Percentiles rank a stretch among this genome's conserved stretches.
Evolutionary conservation across 352 stramenopile genomes (phyloP).

Genomic region (Globisporangium camurandrum): DNA sequence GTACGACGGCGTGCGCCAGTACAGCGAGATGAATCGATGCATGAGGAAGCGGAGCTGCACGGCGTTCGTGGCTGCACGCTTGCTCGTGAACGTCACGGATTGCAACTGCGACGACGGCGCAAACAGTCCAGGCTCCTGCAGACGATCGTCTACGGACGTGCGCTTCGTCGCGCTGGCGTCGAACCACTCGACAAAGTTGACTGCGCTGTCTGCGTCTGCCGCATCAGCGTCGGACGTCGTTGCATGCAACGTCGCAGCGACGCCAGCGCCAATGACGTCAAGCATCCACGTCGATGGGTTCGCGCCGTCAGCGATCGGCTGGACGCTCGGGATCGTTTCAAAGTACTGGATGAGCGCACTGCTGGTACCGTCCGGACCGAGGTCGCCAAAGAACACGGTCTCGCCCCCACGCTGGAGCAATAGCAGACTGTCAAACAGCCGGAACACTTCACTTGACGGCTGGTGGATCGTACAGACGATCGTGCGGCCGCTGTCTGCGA

Average conservation of each 20-base stretch:
- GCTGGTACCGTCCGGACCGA: conserved; percentile 65
- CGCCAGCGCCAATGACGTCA: conserved; percentile 58
- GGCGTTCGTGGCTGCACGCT: conserved; percentile 29
- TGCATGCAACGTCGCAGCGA: conserved; percentile 28
- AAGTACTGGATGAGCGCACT: conserved; percentile 87
- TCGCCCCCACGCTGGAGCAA: conserved; percentile 46
- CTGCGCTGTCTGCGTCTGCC: too few relatives aligned
- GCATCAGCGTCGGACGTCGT: too few relatives aligned
- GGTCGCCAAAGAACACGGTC: conserved; percentile 75
- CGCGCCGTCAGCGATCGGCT: conserved; percentile 58
- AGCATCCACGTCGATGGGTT: conserved; percentile 87
- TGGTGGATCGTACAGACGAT: neutral
- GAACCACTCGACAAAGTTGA: too few relatives aligned
- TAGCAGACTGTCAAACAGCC: conserved; percentile 85
- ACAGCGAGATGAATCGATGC: conserved; percentile 41
- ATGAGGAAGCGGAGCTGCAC: conserved; percentile 42
- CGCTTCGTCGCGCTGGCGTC: too few relatives aligned
- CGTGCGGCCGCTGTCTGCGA: conserved; percentile 24
- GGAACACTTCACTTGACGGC: too few relatives aligned
- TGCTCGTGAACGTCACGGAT: conserved; percentile 18
- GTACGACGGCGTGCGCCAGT: conserved; percentile 81
- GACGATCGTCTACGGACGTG: too few relatives aligned
- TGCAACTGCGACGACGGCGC: too few relatives aligned
- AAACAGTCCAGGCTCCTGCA: too few relatives aligned
- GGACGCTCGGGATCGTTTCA: conserved; percentile 57